Conservation (phyloP, 306 rosid species). For the Dalbergia oliveri region DNA sequence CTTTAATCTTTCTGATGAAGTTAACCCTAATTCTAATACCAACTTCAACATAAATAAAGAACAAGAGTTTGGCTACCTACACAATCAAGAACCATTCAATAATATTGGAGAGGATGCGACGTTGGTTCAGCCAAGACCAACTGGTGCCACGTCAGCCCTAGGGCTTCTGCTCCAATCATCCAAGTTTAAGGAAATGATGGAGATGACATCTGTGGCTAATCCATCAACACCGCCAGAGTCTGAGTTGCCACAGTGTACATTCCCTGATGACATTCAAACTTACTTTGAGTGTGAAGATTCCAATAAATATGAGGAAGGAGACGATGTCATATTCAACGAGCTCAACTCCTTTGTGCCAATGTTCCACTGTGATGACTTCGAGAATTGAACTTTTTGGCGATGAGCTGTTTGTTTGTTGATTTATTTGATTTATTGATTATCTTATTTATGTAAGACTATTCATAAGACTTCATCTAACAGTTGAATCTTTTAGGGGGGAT, state of each 20-base stretch:
- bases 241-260: constrained; percentile 51
- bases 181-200: constrained; percentile 82
- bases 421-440: background rate
- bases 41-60: constrained; percentile 43
- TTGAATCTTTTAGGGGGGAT: background rate
- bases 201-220: constrained; percentile 57
- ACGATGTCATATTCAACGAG: constrained; percentile 68
- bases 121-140: constrained; percentile 23
- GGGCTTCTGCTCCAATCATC: constrained; percentile 78
- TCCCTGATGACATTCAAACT: constrained; percentile 85
- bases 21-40: constrained; percentile 21
- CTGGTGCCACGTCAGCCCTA: constrained; percentile 67
- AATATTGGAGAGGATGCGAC: constrained; percentile 32
- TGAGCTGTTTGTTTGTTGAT: background rate
- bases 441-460: background rate
- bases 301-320: constrained; percentile 53
- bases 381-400: background rate
- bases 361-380: constrained; percentile 61
- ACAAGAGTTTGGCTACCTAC: constrained; percentile 37
- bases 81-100: constrained; percentile 27
- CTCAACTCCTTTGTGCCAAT: constrained; percentile 61
- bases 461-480: background rate
- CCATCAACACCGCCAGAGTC: constrained; percentile 42
- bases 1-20: background rate
- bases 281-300: constrained; percentile 77